Percentiles rank a stretch among this genome's conserved stretches.
phyloP scores from a whole-genome alignment of 176 grass and related monocot genomes.

The Aechmea fasciata region DNA sequence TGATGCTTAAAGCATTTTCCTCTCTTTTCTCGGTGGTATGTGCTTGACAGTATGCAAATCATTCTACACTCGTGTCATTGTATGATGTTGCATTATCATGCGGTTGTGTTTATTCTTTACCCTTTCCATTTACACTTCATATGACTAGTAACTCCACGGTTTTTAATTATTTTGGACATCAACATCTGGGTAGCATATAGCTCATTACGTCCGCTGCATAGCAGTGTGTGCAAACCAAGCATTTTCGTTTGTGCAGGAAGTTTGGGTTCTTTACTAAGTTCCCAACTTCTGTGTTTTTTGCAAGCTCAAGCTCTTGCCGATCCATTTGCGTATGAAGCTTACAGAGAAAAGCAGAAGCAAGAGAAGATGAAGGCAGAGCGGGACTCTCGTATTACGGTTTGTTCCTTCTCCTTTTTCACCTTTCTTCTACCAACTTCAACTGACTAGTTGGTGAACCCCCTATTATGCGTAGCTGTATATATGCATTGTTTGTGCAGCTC shows the following conservation, averaged over 20 bases:
- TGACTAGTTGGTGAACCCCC: neutral
- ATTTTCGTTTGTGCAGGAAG: neutral
- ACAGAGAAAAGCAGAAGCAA: slow-evolving; percentile 40
- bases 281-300: slow-evolving; percentile 10
- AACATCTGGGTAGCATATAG: no score
- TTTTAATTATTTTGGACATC: no score
- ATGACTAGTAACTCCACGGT: no score
- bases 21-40: neutral
- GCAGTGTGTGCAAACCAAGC: no score
- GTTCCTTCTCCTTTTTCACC: slow-evolving; percentile 12
- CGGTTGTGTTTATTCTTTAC: no score
- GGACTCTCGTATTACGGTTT: slow-evolving; percentile 64
- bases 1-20: neutral
- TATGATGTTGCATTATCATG: no score
- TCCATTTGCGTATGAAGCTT: slow-evolving; percentile 43
- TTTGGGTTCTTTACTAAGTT: neutral
- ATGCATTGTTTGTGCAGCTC: slow-evolving; percentile 32
- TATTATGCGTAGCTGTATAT: no score
- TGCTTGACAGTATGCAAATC: neutral
- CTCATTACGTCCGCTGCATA: no score
- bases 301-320: slow-evolving; percentile 46
- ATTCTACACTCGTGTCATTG: neutral
- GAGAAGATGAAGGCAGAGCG: slow-evolving; percentile 56
- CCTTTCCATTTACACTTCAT: no score
- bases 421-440: neutral